Evolutionary conservation across 106 monocot species (phyloP).

Genomic region (Cymbidium sinense): DNA sequence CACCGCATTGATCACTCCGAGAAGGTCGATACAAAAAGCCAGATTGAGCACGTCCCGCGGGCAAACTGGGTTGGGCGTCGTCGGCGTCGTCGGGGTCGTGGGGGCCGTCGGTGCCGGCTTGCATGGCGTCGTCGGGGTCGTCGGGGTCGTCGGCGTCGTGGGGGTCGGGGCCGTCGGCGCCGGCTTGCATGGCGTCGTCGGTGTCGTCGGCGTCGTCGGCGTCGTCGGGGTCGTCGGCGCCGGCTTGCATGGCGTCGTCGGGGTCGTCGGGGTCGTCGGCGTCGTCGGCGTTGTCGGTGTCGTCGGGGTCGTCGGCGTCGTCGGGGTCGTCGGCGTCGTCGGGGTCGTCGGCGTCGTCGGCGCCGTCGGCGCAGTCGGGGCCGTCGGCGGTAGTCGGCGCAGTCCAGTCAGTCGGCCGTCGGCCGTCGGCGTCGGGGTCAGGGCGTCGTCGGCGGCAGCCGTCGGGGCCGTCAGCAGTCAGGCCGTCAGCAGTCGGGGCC

Average conservation of each 20-base stretch:
- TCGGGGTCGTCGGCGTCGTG: neutral
- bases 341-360: neutral
- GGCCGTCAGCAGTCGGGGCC: no score
- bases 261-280: no score
- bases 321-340: slow-evolving; percentile 4
- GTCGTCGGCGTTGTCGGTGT: no score
- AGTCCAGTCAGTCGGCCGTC: no score
- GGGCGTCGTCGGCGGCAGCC: no score
- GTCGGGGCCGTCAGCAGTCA: slow-evolving; percentile 13
- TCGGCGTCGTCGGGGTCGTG: no score
- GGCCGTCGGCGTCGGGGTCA: no score
- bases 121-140: slow-evolving; percentile 1
- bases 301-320: neutral
- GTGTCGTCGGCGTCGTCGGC: no score
- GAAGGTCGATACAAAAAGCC: slow-evolving; percentile 28
- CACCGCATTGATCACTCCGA: slow-evolving; percentile 13
- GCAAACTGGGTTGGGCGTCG: slow-evolving; percentile 35
- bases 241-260: no score
- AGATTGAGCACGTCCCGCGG: slow-evolving; percentile 51
- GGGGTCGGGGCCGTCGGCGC: neutral
- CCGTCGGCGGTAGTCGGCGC: neutral
- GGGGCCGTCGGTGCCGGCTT: no score
- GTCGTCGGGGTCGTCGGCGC: no score
- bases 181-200: no score
- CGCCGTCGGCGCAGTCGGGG: neutral